Base-by-base conservation (phyloP, 1,139 yeast genomes). In the Insectozyma bohioensis region DNA sequence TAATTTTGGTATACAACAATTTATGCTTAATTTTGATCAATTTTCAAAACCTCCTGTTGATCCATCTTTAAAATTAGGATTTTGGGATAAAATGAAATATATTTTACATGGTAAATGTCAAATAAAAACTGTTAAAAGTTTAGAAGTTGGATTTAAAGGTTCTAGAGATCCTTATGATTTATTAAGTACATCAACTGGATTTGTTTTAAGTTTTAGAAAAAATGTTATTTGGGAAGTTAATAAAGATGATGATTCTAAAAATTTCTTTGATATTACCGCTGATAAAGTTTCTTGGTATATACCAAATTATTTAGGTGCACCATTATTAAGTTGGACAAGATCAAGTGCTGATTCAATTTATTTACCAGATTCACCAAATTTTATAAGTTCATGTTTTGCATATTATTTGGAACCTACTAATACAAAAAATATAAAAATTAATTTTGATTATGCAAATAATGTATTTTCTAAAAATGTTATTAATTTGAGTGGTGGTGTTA, bases 41-140 rank as follows among this genome's bases (percentile, higher is more conserved):
- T 85, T 90, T 52, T 80, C 95, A 1, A 92, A 82, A 47, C 85
- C 85, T 1, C 85, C 85, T 57, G 61, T 86, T 74, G 98, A 77
- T 47, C 72, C 72, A 2, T 73, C 79, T 3, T 51, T 61, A 6
- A 72, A 72, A 43, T 46, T 77, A 10, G 82, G 82, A 12, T 72
- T 75, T 41, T 77, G 83, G 83, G 83, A 77, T 48, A 76, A 76
- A 46, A 40, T 76, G 34, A 58, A 75, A 25, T 55, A 68, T 17
- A 51, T 74, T 4, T 49, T 75, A 44, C 82, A 75, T 47, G 79
- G 79, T 1, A 61, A 50, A 24, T 68, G 70, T 41, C 55, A 37
- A 9, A 59, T 67, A 21, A 44, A 46, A 11, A 35, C 50, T 2
- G 42, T 48, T 14, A 63, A 76, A 26, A 73, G 72, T 10, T 63